A percentile compares a stretch with the other conserved stretches of the same genome.
These are phyloP conservation scores for Puccinia hordei DNA, from an alignment of 1,284 basidiomycete genomes.

Conservation along the genomic window DNA sequence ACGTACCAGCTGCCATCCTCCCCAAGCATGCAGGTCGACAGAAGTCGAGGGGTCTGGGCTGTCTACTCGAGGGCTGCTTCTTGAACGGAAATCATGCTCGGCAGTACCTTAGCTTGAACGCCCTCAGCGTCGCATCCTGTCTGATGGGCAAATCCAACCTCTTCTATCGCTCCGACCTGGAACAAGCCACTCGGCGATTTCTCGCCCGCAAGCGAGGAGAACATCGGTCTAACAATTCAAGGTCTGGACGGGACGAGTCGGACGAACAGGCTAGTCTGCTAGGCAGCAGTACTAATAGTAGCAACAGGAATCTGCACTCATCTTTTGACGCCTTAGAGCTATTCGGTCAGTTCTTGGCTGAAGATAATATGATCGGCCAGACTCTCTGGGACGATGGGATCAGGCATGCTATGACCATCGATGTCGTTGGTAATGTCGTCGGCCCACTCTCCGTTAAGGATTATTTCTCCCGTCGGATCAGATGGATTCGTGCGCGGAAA, in stretches of 20 bases:
- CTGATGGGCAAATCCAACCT: constrained; percentile 96
- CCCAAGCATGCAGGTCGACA: constrained; percentile 57
- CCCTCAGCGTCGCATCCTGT: constrained; percentile 82
- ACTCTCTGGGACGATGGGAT: constrained; percentile 87
- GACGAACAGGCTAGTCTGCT: constrained; percentile 37
- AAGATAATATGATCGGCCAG: constrained; percentile 91
- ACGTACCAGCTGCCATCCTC: constrained; percentile 84
- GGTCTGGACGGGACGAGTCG: background rate
- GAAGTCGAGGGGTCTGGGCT: constrained; percentile 63
- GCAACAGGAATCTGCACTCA: constrained; percentile 11
- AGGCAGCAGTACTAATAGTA: constrained; percentile 9
- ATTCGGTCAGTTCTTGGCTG: constrained; percentile 83
- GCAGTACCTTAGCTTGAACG: constrained; percentile 97
- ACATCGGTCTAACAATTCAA: background rate
- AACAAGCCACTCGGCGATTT: constrained; percentile 60
- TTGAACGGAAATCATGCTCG: constrained; percentile 96
- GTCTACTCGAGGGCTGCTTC: constrained; percentile 87
- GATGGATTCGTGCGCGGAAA: constrained; percentile 93
- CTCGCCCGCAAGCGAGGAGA: constrained; percentile 5
- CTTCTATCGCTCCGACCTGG: constrained; percentile 84
- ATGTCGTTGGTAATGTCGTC: constrained; percentile 83
- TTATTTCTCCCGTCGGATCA: constrained; percentile 80
- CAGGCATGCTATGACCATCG: constrained; percentile 80
- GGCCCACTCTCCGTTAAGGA: constrained; percentile 77
- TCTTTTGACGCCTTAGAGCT: constrained; percentile 66